phyloP scores from a whole-genome alignment of 2,329 filamentous ascomycete genomes.

The Fusarium praegraminearum region DNA sequence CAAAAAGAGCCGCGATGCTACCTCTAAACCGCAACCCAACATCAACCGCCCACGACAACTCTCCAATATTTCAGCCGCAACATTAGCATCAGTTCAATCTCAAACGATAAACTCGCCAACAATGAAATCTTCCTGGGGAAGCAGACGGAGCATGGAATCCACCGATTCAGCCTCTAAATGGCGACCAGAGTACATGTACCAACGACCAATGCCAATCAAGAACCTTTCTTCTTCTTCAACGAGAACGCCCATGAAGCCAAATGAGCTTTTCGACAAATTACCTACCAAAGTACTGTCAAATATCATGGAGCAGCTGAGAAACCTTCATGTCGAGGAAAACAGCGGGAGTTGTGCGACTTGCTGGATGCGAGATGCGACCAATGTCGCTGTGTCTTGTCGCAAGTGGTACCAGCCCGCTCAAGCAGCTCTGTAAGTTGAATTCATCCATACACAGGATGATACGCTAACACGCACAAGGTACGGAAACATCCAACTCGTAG shows the following conservation, averaged over 20 bases:
- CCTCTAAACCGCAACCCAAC: constrained; percentile 25
- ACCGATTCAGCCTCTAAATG: constrained; percentile 50
- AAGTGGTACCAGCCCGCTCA: constrained; percentile 66
- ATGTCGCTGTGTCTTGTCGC: constrained; percentile 62
- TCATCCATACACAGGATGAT: constrained; percentile 6
- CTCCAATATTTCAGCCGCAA: constrained; percentile 47
- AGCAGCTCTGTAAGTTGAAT: constrained; percentile 60
- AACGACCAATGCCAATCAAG: constrained; percentile 43
- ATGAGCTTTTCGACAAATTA: constrained; percentile 66
- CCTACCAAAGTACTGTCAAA: constrained; percentile 70
- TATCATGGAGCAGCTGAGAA: constrained; percentile 66
- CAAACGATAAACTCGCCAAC: constrained; percentile 47
- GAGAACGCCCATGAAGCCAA: constrained; percentile 53
- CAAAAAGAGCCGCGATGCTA: constrained; percentile 37
- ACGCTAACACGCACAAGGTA: constrained; percentile 57
- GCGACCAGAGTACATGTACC: constrained; percentile 41
- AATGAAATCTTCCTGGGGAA: constrained; percentile 52
- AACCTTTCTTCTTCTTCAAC: constrained; percentile 22
- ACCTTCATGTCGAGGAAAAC: constrained; percentile 61
- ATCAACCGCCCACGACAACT: constrained; percentile 56
- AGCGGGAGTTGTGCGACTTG: constrained; percentile 71
- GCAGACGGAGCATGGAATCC: constrained; percentile 57
- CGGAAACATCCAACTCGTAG: constrained; percentile 68
- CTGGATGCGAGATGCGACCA: constrained; percentile 72
- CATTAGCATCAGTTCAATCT: constrained; percentile 48